A percentile compares a stretch with the other conserved stretches of the same genome.
These are phyloP conservation scores for Aspergillus homomorphus DNA, from an alignment of 495 filamentous ascomycete genomes.

Conservation along the genomic window DNA sequence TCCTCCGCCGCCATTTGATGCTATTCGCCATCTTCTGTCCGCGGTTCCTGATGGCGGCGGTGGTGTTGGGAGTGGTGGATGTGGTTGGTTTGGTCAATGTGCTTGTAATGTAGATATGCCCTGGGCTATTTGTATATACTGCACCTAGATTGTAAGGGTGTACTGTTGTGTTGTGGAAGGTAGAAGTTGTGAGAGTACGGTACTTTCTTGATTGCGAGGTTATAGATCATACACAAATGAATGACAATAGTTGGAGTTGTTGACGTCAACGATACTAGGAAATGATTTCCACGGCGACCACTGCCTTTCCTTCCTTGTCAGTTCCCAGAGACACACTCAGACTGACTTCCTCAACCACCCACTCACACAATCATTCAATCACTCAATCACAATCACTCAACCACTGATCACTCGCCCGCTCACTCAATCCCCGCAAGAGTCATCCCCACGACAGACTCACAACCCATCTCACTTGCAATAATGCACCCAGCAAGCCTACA, in stretches of 20 bases:
- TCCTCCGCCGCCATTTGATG: conserved; percentile 87
- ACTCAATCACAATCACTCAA: too few relatives aligned
- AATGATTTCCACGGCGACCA: not conserved
- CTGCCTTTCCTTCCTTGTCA: too few relatives aligned
- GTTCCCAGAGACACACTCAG: too few relatives aligned
- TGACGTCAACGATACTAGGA: not conserved
- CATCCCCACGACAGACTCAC: too few relatives aligned
- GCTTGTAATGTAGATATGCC: not conserved
- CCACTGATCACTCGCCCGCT: too few relatives aligned
- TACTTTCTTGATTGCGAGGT: too few relatives aligned
- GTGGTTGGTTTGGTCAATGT: not conserved
- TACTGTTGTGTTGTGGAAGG: too few relatives aligned
- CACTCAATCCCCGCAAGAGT: too few relatives aligned
- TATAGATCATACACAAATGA: not conserved
- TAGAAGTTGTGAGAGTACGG: too few relatives aligned
- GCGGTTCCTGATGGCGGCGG: conserved; percentile 75
- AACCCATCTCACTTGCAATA: not conserved
- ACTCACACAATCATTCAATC: not conserved
- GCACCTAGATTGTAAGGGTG: too few relatives aligned
- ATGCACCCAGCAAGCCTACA: not conserved
- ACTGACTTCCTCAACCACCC: too few relatives aligned
- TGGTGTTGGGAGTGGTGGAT: conserved; percentile 69
- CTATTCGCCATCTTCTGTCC: conserved; percentile 89
- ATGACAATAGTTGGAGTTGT: conserved; percentile 2
- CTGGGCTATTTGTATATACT: too few relatives aligned